Conservation (phyloP, 176 grass and related monocot genomes). For the Echinochloa phyllopogon region DNA sequence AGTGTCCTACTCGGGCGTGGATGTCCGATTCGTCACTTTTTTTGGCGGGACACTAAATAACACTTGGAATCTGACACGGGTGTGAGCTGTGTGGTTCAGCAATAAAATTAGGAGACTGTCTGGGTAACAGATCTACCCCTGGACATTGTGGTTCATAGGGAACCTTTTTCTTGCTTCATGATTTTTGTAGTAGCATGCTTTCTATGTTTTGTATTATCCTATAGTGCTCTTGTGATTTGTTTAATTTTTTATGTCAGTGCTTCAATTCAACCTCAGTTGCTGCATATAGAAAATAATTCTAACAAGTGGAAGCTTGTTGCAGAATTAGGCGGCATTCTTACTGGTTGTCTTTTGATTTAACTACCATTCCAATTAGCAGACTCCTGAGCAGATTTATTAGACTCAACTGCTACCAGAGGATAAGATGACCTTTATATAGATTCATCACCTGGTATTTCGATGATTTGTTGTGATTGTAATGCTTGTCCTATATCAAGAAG, state of each 20-base stretch:
- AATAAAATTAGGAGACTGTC: background rate
- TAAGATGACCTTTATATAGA: constrained; percentile 44
- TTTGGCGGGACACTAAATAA: background rate
- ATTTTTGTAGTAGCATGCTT: background rate
- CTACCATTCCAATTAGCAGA: constrained; percentile 59
- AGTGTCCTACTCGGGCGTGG: background rate
- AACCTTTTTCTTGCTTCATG: background rate
- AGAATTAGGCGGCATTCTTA: constrained; percentile 74
- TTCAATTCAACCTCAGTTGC: constrained; percentile 56
- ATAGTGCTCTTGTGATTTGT: constrained; percentile 31
- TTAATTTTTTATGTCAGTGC: constrained; percentile 20
- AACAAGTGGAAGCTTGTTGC: constrained; percentile 79
- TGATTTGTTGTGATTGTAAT: constrained; percentile 47
- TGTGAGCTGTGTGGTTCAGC: background rate
- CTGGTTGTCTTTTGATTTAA: constrained; percentile 81
- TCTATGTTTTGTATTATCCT: constrained; percentile 27
- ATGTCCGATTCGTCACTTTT: background rate
- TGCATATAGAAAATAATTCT: constrained; percentile 71
- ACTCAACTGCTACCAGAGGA: constrained; percentile 54
- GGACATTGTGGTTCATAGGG: background rate
- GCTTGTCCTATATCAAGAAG: constrained; percentile 49
- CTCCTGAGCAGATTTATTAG: constrained; percentile 58
- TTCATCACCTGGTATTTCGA: constrained; percentile 50
- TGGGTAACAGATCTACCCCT: background rate
- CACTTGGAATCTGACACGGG: background rate